Evolutionary conservation across 805 yeast genomes (phyloP), one percentile per base, ranked within the genome.

Genomic region (Peterozyma toletana): DNA sequence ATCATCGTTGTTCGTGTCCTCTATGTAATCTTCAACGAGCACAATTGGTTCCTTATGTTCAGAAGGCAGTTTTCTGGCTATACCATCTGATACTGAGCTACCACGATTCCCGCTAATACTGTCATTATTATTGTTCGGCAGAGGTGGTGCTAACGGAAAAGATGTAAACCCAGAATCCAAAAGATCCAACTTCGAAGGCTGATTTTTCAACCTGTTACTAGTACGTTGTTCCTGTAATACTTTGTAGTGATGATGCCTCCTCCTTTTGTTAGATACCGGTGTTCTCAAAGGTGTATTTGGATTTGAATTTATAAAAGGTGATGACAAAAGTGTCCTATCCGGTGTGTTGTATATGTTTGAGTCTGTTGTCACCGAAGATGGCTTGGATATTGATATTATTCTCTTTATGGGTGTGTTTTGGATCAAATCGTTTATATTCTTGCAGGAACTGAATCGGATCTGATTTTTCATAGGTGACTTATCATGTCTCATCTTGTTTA

Each of bases 1-100:
- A 11, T 13, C 37, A 29, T n/a, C 30, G 11, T 9, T 21, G 27
- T n/a, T 39, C 7, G 27, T 40, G 13, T 44, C 47, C 17, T 40
- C 41, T 13, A 44, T 44, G n/a, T 44, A 44, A 38, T 44, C 47
- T 29, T 44, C 47, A 13, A 44, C 41, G 7, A 44, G 11, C 11
- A 40, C n/a, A 43, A 44, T 44, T 2, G 39, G 18, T 9, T 27
- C 15, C 11, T 39, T 14, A 13, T 15, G 18, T 17, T 14, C 29
- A 11, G 30, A n/a, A 10, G n/a, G 14, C 4, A 29, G 37, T 34
- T 34, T 10, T 21, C 31, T 14, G 5, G 39, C 13, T 16, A 21
- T 13, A 29, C 29, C 21, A 11, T 33, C 27, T 17, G n/a, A 2
- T 17, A 16, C 21, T 9, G 18, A 9, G 30, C 21, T 21, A 9